Evolutionary conservation across 2,329 filamentous ascomycete species (phyloP).

Genomic region (Pseudogymnoascus sp.): DNA sequence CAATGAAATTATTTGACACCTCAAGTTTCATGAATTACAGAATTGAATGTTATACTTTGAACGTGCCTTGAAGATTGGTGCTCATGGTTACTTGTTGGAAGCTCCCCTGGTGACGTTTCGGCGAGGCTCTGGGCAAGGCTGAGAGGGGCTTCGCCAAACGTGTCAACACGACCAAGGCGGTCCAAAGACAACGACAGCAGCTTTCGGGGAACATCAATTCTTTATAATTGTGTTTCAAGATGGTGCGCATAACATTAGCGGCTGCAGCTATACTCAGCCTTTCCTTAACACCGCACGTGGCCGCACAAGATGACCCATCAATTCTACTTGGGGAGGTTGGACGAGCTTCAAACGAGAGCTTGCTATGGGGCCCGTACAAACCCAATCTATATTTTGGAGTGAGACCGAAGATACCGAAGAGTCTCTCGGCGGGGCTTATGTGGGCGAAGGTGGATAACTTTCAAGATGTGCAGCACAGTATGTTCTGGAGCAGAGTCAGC

Average conservation of each 20-base stretch:
- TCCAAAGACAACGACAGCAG: background rate
- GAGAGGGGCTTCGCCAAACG: background rate
- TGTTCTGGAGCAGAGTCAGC: slow-evolving; percentile 29
- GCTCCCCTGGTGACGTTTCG: background rate
- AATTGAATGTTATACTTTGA: background rate
- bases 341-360: slow-evolving; percentile 63
- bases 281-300: slow-evolving; percentile 1
- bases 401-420: slow-evolving; percentile 73
- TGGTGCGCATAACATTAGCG: slow-evolving; percentile 9
- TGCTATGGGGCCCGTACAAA: slow-evolving; percentile 94
- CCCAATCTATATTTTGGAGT: slow-evolving; percentile 94
- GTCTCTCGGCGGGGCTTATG: slow-evolving; percentile 74
- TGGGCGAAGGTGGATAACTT: slow-evolving; percentile 85
- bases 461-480: slow-evolving; percentile 67
- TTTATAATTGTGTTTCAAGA: slow-evolving; percentile 11
- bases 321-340: slow-evolving; percentile 33
- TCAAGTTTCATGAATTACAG: background rate
- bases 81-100: background rate
- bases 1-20: slow-evolving; percentile 5
- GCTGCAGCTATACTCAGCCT: slow-evolving; percentile 1
- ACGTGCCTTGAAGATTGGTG: background rate
- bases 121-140: background rate
- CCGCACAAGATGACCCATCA: slow-evolving; percentile 25
- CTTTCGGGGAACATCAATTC: slow-evolving; percentile 1
- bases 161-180: background rate